Percentiles rank a stretch among this genome's conserved stretches.
These are phyloP conservation scores for Penicillium frequentans DNA, from an alignment of 2,329 filamentous ascomycete species.

Conservation along the genomic window DNA sequence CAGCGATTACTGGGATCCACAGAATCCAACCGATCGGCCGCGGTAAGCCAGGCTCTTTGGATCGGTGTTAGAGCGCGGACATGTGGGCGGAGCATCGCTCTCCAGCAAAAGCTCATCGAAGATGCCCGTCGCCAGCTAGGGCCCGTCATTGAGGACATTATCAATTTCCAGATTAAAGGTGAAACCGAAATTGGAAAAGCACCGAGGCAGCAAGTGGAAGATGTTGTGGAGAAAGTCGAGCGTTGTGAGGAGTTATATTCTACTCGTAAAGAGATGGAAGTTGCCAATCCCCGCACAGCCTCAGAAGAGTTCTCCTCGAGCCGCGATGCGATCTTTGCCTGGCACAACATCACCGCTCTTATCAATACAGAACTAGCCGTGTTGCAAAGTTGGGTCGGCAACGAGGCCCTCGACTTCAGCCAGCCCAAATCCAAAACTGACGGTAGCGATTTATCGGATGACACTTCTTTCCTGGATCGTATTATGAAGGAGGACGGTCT, in stretches of 20 bases:
- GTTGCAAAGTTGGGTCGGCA: conserved; percentile 94
- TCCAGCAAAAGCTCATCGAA: conserved; percentile 85
- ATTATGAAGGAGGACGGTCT: conserved; percentile 94
- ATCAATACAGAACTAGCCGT: conserved; percentile 94
- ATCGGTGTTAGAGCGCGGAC: conserved; percentile 79
- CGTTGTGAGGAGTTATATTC: conserved; percentile 84
- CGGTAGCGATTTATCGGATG: conserved; percentile 74
- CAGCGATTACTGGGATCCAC: conserved; percentile 83
- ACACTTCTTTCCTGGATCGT: conserved; percentile 89
- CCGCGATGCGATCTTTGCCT: conserved; percentile 85
- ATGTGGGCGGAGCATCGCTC: conserved; percentile 78
- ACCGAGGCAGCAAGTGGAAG: conserved; percentile 82
- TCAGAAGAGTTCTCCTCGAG: conserved; percentile 78
- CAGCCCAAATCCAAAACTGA: conserved; percentile 70
- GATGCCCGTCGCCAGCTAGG: conserved; percentile 75
- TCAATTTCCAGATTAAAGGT: conserved; percentile 90
- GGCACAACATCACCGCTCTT: conserved; percentile 95
- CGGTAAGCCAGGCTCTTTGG: conserved; percentile 74
- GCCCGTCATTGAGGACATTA: conserved; percentile 78
- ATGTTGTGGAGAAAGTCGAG: conserved; percentile 87
- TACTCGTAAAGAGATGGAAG: conserved; percentile 71
- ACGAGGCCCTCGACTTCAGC: conserved; percentile 88
- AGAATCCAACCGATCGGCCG: conserved; percentile 71
- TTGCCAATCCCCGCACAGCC: conserved; percentile 72
- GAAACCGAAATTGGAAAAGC: conserved; percentile 88